Evolutionary conservation across 805 yeast genomes (phyloP), one percentile per base, ranked within the genome.

Genomic region (Kregervanrija pseudodelftensis): DNA sequence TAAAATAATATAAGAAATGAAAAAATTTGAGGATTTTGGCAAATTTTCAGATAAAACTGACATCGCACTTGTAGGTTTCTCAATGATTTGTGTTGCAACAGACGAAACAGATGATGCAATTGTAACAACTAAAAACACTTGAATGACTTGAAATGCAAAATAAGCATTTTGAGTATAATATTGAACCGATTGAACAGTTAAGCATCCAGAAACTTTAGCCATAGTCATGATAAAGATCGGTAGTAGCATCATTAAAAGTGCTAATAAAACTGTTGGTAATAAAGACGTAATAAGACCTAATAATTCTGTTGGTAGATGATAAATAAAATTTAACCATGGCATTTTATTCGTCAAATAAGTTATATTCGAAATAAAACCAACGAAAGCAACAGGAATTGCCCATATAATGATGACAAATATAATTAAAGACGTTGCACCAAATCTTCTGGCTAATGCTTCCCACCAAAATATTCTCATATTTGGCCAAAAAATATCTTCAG

Each of bases 401-500:
- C 95, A 85, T 53, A 80, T 66, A 30, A 79, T 57, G 42, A 82
- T 69, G 37, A 82, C 55, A 1, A 80, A 85, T 16, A 65, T 54
- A 44, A 83, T 74, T 2, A 77, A 79, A 12, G 76, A 68, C 33
- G 66, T 45, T 0, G 90, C 79, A 43, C 71, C 70, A 28, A 72
- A 60, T 32, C 66, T 60, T 66, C 91, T 72, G 11, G 69, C 66
- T 14, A 82, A 59, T 55, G 80, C 66, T 63, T 85, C 95, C 84
- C 87, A 82, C 90, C 93, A 85, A 54, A 78, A 78, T 63, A 85
- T 61, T 59, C 93, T 72, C 77, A 84, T 68, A 60, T 85, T 85
- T 42, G 76, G 61, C 93, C 93, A 85, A 48, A 73, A 65, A 37
- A 85, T 66, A 56, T 83, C 82, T 1, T 56, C 63, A 1, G 90